These are phyloP conservation scores for Pogostemon cablin DNA, from an alignment of 257 asterid species.

Conservation along the genomic window DNA sequence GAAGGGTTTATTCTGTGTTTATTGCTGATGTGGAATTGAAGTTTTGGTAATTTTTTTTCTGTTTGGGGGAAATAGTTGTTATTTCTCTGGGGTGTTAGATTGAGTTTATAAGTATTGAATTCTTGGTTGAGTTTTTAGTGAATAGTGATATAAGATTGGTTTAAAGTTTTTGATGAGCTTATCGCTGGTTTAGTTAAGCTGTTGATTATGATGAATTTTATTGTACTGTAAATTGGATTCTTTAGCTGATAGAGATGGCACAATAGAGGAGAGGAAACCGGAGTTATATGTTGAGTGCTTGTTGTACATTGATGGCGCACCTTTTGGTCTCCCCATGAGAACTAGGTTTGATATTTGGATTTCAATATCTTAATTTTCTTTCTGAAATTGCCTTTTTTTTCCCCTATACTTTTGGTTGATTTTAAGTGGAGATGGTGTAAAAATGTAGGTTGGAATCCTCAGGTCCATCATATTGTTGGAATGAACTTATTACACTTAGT, in stretches of 20 bases:
- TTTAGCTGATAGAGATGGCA: conserved; percentile 61
- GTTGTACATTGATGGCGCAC: conserved; percentile 90
- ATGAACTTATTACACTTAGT: conserved; percentile 88
- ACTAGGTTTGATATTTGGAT: conserved; percentile 60
- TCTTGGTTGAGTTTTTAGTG: conserved; percentile 30
- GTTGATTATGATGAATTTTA: conserved; percentile 22
- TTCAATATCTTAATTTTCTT: conserved; percentile 16
- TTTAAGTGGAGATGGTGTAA: conserved; percentile 24
- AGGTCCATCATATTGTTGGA: conserved; percentile 90
- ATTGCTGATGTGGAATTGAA: background rate
- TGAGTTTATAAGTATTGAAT: background rate
- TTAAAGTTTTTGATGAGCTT: background rate
- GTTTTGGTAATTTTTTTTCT: conserved; percentile 14
- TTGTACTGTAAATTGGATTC: conserved; percentile 25
- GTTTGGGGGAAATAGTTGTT: conserved; percentile 1
- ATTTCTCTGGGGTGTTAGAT: conserved; percentile 3
- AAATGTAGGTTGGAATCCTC: conserved; percentile 73
- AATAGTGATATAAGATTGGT: background rate
- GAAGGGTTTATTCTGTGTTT: background rate
- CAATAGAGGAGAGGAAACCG: conserved; percentile 67
- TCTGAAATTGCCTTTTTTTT: background rate
- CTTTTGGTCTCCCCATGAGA: conserved; percentile 96
- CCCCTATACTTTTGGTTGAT: conserved; percentile 2
- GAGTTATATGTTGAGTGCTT: conserved; percentile 86
- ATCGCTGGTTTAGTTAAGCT: conserved; percentile 24